Base-by-base conservation (phyloP, 2,329 filamentous ascomycete species). In the Fusarium odoratissimum region DNA sequence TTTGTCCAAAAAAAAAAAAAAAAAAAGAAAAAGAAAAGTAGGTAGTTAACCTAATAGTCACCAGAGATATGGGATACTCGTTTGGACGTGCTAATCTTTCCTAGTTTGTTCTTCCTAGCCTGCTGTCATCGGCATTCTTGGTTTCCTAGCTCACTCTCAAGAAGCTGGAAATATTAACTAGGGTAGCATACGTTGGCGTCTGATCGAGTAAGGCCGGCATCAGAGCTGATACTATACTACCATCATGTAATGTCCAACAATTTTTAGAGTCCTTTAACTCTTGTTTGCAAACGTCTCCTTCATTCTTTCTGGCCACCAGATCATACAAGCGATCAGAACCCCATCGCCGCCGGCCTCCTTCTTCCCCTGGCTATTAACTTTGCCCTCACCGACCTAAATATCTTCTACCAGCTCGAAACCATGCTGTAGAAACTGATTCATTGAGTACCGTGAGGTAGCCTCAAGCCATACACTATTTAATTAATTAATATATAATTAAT, bases 401-500 rank as follows among this genome's bases (percentile, higher is more conserved):
- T 70, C 67, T 11, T 61, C 67, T 25, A 70, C 46, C 5, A 56
- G 55, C 52, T 67, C 48, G 38, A 68, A 70, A 4, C 59, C 64
- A 31, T 57, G 49, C 30, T 51, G 45, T 19, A 21, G 6, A 16
- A 70, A 70, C 64, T 68, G 64, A 14, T 25, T 57, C 59, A 48
- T 42, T 8, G 40, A 42, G 40, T 42, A 42, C 40, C n/a, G 40
- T 12, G 40, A 42, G 1, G 40, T 42, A 42, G 40, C 40, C n/a
- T 42, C n/a, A 42, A 42, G 40, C 40, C n/a, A 42, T 42, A n/a
- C n/a, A n/a, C n/a, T n/a, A n/a, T n/a, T n/a, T n/a, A n/a, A n/a
- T n/a, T n/a, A n/a, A n/a, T n/a, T n/a, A n/a, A n/a, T n/a, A n/a
- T n/a, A n/a, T n/a, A n/a, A n/a, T n/a, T n/a, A n/a, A n/a, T n/a